Percentiles rank a stretch among this genome's conserved stretches.
phyloP scores from a whole-genome alignment of 1,284 basidiomycete genomes.

The Jaminaea rosea region DNA sequence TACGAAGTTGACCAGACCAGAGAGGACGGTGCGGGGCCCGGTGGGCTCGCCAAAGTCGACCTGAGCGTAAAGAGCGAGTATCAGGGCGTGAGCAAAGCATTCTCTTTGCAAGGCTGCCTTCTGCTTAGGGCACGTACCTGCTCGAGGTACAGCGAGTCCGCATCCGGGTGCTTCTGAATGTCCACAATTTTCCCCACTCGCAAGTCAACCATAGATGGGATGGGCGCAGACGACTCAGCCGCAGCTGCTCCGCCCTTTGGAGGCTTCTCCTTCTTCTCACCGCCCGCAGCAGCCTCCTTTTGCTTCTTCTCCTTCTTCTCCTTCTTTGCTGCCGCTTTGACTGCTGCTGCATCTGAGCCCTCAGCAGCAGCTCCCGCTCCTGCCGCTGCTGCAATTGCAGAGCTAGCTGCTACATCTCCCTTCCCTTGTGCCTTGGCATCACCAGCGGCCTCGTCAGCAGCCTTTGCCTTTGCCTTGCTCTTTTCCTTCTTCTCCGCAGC shows the following conservation, averaged over 20 bases:
- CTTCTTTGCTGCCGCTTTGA: slow-evolving; percentile 16
- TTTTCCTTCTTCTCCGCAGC: slow-evolving; percentile 31
- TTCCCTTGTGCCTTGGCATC: slow-evolving; percentile 3
- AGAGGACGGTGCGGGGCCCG: slow-evolving; percentile 42
- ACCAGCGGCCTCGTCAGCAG: slow-evolving; percentile 12
- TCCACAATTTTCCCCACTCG: slow-evolving; percentile 45
- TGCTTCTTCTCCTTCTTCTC: slow-evolving; percentile 37
- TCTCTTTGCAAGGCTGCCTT: no score
- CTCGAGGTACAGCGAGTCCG: slow-evolving; percentile 45
- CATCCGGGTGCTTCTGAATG: slow-evolving; percentile 41
- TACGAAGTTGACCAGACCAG: slow-evolving; percentile 44
- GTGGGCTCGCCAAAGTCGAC: slow-evolving; percentile 47
- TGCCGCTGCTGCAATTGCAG: slow-evolving; percentile 11
- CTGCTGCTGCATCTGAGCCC: slow-evolving; percentile 5
- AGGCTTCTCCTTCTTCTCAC: slow-evolving; percentile 19
- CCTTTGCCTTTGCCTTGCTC: slow-evolving; percentile 9
- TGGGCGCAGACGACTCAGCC: slow-evolving; percentile 25
- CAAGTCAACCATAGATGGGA: slow-evolving; percentile 41
- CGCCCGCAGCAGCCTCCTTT: slow-evolving; percentile 26
- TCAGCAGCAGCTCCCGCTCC: slow-evolving; percentile 2
- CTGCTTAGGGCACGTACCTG: slow-evolving; percentile 4
- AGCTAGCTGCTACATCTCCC: neutral
- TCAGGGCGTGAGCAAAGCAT: neutral
- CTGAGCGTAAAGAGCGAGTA: neutral
- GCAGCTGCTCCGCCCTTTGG: slow-evolving; percentile 15